These are phyloP conservation scores for Saccharomycopsis hybrid DNA, from an alignment of 1,139 yeast genomes.

Conservation along the genomic window DNA sequence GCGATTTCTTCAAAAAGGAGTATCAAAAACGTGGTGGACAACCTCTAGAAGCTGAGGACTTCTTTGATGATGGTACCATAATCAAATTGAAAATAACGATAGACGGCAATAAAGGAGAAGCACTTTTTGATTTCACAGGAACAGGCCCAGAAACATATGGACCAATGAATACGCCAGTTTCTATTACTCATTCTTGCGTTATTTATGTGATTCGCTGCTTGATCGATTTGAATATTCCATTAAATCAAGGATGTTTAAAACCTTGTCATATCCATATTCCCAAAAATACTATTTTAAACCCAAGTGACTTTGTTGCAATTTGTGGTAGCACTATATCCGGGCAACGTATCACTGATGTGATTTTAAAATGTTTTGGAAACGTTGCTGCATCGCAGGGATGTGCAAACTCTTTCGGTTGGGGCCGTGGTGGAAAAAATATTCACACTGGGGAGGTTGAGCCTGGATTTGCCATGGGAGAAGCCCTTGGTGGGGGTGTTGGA, in stretches of 20 bases:
- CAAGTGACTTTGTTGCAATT: conserved; percentile 72
- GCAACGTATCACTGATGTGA: conserved; percentile 59
- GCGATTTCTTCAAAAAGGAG: conserved; percentile 30
- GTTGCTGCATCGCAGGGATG: conserved; percentile 58
- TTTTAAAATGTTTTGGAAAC: conserved; percentile 54
- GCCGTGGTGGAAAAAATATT: conserved; percentile 31
- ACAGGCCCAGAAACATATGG: conserved; percentile 57
- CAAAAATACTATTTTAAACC: conserved; percentile 60
- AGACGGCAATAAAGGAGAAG: conserved; percentile 28
- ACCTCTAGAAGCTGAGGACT: conserved; percentile 32
- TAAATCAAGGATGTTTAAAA: conserved; percentile 74
- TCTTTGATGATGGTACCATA: conserved; percentile 41
- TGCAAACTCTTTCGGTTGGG: conserved; percentile 43
- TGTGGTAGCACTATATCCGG: conserved; percentile 69
- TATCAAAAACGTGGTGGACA: conserved; percentile 24
- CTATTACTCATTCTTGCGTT: conserved; percentile 72
- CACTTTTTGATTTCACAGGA: conserved; percentile 39
- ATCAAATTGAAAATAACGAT: conserved; percentile 34
- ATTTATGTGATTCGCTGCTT: conserved; percentile 68
- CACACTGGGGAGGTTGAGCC: conserved; percentile 33
- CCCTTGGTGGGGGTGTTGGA: conserved; percentile 53
- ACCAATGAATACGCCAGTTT: conserved; percentile 58
- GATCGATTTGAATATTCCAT: conserved; percentile 69
- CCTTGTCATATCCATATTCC: conserved; percentile 65
- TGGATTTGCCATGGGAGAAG: conserved; percentile 67